Conservation (phyloP, 805 yeast species). For the Tetrapisispora nanseiensis region DNA sequence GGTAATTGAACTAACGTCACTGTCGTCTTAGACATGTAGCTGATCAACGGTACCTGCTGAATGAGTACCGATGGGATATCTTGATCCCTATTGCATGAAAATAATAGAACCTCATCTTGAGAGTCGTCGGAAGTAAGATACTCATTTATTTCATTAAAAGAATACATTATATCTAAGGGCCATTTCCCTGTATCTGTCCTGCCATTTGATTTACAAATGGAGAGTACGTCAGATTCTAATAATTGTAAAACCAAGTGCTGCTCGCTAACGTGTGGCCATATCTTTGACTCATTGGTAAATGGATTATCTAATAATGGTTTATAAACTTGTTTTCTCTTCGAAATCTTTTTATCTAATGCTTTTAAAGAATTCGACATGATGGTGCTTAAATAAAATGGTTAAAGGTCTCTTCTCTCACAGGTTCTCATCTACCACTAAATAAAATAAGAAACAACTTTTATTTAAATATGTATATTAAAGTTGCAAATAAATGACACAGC, state of each 20-base stretch:
- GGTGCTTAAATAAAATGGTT: too few species aligned
- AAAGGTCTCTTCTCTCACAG: not conserved
- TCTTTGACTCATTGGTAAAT: constrained; percentile 40
- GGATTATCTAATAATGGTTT: constrained; percentile 61
- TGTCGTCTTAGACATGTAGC: constrained; percentile 29
- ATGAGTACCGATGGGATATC: constrained; percentile 40
- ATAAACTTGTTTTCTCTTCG: constrained; percentile 43
- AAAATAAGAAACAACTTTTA: not conserved
- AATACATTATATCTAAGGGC: constrained; percentile 17
- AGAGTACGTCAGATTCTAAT: constrained; percentile 31
- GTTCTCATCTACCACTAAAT: not conserved
- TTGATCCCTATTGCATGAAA: constrained; percentile 50
- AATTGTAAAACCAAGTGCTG: constrained; percentile 32
- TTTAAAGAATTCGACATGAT: constrained; percentile 32
- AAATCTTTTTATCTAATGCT: constrained; percentile 35
- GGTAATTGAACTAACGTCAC: constrained; percentile 58
- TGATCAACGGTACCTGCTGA: constrained; percentile 49
- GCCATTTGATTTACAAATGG: constrained; percentile 26
- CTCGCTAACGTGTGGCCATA: constrained; percentile 32
- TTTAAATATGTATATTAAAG: too few species aligned
- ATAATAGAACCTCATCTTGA: constrained; percentile 26
- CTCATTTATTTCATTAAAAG: constrained; percentile 45
- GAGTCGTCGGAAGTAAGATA: constrained; percentile 37
- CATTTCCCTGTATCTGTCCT: constrained; percentile 5
- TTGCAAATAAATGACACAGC: too few species aligned